Evolutionary conservation across 2,329 filamentous ascomycete genomes (phyloP).

Genomic region (Pseudocercospora fuligena): DNA sequence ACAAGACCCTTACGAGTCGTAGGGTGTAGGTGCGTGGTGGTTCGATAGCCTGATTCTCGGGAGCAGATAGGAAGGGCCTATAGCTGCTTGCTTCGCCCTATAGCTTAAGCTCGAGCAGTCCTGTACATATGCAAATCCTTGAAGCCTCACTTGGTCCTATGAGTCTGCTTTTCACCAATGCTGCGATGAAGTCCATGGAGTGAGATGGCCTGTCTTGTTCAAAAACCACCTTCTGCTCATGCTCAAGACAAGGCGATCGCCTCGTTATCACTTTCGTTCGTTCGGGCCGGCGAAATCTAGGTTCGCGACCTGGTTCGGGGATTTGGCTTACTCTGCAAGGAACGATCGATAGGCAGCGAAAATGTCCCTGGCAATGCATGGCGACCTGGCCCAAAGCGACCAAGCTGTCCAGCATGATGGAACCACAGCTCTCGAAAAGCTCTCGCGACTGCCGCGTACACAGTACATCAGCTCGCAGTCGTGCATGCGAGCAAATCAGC

Average conservation of each 20-base stretch:
- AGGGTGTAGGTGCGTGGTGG: no score
- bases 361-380: neutral
- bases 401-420: neutral
- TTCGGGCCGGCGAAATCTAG: neutral
- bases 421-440: neutral
- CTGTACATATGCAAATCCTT: neutral
- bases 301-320: neutral
- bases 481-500: neutral
- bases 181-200: neutral
- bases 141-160: neutral
- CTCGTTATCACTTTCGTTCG: neutral
- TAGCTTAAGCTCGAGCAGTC: neutral
- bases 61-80: neutral
- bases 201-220: neutral
- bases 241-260: neutral
- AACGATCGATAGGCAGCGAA: neutral
- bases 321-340: conserved; percentile 5
- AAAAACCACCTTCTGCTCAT: neutral
- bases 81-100: neutral
- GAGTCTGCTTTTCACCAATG: neutral
- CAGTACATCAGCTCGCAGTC: neutral
- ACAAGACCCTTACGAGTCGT: neutral
- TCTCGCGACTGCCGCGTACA: neutral
- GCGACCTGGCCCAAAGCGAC: neutral
- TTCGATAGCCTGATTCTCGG: neutral